Conservation (phyloP, 163 green algal species). For the Scenedesmus sp. region DNA sequence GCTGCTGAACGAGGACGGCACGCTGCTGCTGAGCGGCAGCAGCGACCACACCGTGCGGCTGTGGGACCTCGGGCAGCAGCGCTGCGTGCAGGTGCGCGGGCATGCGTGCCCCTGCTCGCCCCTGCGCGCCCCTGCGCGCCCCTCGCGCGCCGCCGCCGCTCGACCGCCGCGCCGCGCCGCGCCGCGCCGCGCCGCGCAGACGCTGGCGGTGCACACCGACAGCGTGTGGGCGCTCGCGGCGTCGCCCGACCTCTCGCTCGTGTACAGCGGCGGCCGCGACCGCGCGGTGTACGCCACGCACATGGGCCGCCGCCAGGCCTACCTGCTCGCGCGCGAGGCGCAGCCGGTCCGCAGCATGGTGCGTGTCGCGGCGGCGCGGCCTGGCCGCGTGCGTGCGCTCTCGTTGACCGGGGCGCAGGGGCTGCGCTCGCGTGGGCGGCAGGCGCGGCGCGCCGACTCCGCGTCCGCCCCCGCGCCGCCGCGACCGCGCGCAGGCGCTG, state of each 20-base stretch:
- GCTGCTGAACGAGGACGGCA: constrained; percentile 68
- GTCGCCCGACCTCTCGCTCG: constrained; percentile 51
- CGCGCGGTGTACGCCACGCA: constrained; percentile 81
- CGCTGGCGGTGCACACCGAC: constrained; percentile 85
- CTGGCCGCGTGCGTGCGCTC: too few relatives aligned
- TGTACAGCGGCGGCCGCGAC: constrained; percentile 89
- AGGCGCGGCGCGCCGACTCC: too few relatives aligned
- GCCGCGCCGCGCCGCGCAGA: too few relatives aligned
- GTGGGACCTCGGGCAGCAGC: constrained; percentile 92
- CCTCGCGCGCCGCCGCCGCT: too few relatives aligned
- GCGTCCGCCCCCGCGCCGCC: too few relatives aligned
- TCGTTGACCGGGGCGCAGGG: too few relatives aligned
- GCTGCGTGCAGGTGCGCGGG: constrained; percentile 81
- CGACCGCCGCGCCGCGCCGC: too few relatives aligned
- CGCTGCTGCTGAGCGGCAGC: constrained; percentile 73
- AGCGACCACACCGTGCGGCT: constrained; percentile 87
- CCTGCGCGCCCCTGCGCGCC: too few relatives aligned
- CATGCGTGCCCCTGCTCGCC: too few relatives aligned
- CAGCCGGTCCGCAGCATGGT: constrained; percentile 60
- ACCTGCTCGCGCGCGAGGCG: constrained; percentile 76
- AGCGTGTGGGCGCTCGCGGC: constrained; percentile 85
- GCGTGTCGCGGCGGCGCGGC: too few relatives aligned
- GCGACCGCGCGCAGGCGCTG: constrained; percentile 4
- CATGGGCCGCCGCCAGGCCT: constrained; percentile 69
- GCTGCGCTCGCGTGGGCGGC: too few relatives aligned